These are phyloP conservation scores for Xylaria venustula DNA, from an alignment of 495 filamentous ascomycete species.

Conservation along the genomic window DNA sequence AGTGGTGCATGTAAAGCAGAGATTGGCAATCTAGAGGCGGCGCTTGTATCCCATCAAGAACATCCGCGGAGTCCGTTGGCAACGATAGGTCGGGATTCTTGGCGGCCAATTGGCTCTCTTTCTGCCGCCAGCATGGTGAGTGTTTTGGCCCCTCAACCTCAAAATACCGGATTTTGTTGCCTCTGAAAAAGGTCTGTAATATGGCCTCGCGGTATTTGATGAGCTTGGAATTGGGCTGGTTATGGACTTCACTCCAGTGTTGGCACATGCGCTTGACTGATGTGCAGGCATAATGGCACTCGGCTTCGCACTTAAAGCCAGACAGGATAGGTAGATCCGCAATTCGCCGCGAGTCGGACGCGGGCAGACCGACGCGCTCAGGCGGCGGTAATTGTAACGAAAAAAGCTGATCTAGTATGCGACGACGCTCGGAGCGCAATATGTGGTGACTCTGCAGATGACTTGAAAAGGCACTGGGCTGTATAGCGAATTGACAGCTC, in stretches of 20 bases:
- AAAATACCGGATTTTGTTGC: slow-evolving; percentile 9
- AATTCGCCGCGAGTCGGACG: background rate
- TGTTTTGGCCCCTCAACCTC: slow-evolving; percentile 3
- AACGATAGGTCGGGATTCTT: background rate
- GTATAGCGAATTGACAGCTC: slow-evolving; percentile 1
- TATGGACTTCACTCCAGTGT: slow-evolving; percentile 3
- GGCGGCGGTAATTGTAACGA: background rate
- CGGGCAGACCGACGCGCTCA: background rate
- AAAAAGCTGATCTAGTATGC: background rate
- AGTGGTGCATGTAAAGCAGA: slow-evolving; percentile 11
- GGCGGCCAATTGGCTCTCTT: background rate
- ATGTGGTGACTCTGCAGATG: slow-evolving; percentile 3
- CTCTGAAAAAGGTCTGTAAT: slow-evolving; percentile 3
- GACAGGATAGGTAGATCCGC: background rate
- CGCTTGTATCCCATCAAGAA: background rate
- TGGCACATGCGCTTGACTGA: background rate
- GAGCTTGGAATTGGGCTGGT: background rate
- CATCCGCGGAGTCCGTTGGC: background rate
- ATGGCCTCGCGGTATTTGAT: background rate
- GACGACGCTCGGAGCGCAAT: background rate
- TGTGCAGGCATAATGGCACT: background rate
- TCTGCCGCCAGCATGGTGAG: background rate
- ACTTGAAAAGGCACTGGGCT: slow-evolving; percentile 1
- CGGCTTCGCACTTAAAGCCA: background rate
- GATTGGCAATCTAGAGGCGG: background rate